These are phyloP conservation scores for Fusarium austroafricanum DNA, from an alignment of 2,329 filamentous ascomycete genomes.

Conservation along the genomic window DNA sequence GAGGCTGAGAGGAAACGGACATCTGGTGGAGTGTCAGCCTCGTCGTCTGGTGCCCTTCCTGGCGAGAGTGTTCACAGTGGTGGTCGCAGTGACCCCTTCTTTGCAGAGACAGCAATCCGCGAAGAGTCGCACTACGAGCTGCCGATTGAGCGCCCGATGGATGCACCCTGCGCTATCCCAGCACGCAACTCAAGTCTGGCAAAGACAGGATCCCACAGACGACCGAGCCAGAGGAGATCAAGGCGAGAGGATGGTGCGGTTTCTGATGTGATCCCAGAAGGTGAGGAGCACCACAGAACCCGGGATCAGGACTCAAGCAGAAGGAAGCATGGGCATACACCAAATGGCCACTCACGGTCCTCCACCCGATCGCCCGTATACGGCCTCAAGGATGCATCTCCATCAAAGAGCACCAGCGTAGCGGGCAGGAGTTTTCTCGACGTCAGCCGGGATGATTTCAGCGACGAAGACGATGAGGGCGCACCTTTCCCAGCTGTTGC, in stretches of 20 bases:
- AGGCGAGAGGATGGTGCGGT: constrained; percentile 58
- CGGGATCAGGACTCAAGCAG: constrained; percentile 39
- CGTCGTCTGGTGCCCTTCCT: constrained; percentile 51
- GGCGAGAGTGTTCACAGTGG: constrained; percentile 52
- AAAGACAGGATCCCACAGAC: constrained; percentile 65
- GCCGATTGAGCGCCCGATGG: constrained; percentile 41
- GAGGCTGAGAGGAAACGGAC: constrained; percentile 70
- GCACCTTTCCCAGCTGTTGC: constrained; percentile 77
- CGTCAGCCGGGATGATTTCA: constrained; percentile 49
- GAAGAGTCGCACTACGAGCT: constrained; percentile 62
- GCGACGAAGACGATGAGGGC: constrained; percentile 65
- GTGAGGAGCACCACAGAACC: constrained; percentile 49
- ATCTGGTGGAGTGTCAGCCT: constrained; percentile 38
- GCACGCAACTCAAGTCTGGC: constrained; percentile 75
- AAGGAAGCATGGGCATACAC: constrained; percentile 31
- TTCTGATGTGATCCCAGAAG: constrained; percentile 58
- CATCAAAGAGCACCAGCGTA: constrained; percentile 33
- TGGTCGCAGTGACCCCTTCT: constrained; percentile 59
- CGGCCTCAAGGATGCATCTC: constrained; percentile 39
- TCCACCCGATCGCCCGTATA: constrained; percentile 35
- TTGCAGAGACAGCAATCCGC: constrained; percentile 65
- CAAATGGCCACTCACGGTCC: constrained; percentile 25
- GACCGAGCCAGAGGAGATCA: constrained; percentile 63
- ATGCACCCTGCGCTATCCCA: constrained; percentile 68
- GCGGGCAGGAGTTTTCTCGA: constrained; percentile 41